phyloP scores from a whole-genome alignment of 345 rosid genomes.

The Gossypium thurberi region DNA sequence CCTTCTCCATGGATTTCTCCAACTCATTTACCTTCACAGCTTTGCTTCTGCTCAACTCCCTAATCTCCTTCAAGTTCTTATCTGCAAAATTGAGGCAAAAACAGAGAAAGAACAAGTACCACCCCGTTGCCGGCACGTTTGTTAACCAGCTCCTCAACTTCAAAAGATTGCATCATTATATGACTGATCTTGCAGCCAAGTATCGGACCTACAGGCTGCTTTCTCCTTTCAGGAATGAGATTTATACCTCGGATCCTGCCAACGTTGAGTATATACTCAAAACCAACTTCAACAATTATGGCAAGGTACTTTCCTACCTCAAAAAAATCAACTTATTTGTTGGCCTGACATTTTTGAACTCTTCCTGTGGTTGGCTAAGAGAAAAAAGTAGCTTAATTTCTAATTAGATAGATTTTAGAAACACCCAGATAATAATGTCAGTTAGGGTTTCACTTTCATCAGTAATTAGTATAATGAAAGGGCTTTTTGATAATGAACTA shows the following conservation, averaged over 20 bases:
- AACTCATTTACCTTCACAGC: constrained; percentile 13
- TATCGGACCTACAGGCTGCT: constrained; percentile 45
- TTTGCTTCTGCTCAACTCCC: constrained; percentile 14
- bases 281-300: constrained; percentile 41
- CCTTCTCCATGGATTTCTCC: constrained; percentile 9
- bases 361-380: not conserved
- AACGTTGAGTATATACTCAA: constrained; percentile 47
- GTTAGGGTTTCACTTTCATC: not conserved
- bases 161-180: constrained; percentile 44
- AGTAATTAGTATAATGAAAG: not conserved
- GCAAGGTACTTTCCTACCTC: constrained; percentile 26
- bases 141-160: constrained; percentile 49
- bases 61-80: constrained; percentile 7
- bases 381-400: not conserved
- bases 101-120: constrained; percentile 23
- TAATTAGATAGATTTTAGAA: not conserved
- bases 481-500: not conserved
- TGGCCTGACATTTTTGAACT: not conserved
- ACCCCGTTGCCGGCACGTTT: constrained; percentile 48
- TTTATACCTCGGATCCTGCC: constrained; percentile 40
- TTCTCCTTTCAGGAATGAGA: constrained; percentile 35
- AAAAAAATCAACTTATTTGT: not conserved
- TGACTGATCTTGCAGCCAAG: constrained; percentile 41
- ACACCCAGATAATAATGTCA: not conserved
- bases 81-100: constrained; percentile 1